phyloP scores from a whole-genome alignment of 108 stramenopile species.

The Skeletonema costatum region DNA sequence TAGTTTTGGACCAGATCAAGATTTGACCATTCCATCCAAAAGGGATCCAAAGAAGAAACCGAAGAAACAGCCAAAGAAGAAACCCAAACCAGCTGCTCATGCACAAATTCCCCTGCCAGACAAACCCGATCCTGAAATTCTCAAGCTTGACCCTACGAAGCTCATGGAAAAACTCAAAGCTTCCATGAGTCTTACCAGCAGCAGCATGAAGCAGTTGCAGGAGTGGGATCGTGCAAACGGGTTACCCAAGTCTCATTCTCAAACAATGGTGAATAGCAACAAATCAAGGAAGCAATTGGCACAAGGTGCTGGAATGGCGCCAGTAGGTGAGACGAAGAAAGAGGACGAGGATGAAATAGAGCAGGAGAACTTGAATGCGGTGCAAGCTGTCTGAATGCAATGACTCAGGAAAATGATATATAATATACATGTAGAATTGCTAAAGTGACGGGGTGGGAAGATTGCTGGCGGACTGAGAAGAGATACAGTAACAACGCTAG shows the following conservation, averaged over 20 bases:
- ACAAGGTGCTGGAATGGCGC: conserved; percentile 36
- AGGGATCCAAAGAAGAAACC: conserved; percentile 2
- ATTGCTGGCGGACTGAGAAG: too few relatives aligned
- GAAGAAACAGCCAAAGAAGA: neutral
- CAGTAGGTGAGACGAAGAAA: conserved; percentile 30
- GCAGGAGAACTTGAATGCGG: neutral
- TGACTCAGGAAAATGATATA: neutral
- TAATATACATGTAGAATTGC: neutral
- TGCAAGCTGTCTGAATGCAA: neutral
- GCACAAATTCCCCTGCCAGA: conserved; percentile 1
- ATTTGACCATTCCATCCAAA: neutral
- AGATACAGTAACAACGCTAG: neutral
- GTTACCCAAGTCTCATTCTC: conserved; percentile 42
- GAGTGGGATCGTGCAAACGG: conserved; percentile 47
- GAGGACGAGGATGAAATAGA: neutral
- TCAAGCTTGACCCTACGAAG: neutral
- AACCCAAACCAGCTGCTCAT: neutral
- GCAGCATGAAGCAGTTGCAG: conserved; percentile 4
- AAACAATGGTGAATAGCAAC: conserved; percentile 49
- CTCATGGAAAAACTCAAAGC: conserved; percentile 2
- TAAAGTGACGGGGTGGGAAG: neutral
- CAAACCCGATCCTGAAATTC: neutral
- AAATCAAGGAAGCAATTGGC: conserved; percentile 37
- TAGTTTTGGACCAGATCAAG: neutral
- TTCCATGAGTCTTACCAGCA: conserved; percentile 1